phyloP scores from a whole-genome alignment of 2,329 filamentous ascomycete species.

The Fusarium illudens region DNA sequence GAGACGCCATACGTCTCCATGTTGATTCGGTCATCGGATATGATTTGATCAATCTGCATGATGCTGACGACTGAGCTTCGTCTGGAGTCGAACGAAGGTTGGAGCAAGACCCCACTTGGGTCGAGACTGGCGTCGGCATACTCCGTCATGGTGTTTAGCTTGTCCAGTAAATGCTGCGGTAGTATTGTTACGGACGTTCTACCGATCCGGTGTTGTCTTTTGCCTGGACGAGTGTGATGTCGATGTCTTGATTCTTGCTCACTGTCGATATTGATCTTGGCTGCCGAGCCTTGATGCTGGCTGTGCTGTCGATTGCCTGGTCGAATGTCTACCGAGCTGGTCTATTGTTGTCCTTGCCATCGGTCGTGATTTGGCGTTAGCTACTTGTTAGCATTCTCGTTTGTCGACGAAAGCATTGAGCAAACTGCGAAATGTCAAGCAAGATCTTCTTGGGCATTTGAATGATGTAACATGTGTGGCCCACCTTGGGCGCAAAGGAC shows the following conservation, averaged over 20 bases:
- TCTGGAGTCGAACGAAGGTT: conserved; percentile 37
- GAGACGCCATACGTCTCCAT: conserved; percentile 54
- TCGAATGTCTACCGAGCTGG: not conserved
- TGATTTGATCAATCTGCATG: conserved; percentile 47
- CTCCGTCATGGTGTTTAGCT: not conserved
- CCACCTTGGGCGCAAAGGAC: not conserved
- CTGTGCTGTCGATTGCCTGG: not conserved
- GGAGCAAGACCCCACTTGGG: conserved; percentile 22
- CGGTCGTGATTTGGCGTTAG: not conserved
- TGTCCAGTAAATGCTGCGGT: not conserved
- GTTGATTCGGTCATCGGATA: conserved; percentile 47
- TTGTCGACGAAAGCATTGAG: not conserved
- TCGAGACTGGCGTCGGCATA: not conserved
- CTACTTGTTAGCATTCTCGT: not conserved
- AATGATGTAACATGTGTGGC: not conserved
- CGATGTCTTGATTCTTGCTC: not conserved
- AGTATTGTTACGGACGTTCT: not conserved
- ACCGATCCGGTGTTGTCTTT: not conserved
- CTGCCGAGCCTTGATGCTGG: not conserved
- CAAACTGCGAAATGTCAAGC: not conserved
- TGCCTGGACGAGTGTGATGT: not conserved
- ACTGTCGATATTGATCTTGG: not conserved
- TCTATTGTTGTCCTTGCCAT: not conserved
- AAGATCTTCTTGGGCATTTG: not conserved
- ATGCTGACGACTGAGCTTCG: conserved; percentile 45